phyloP scores from a whole-genome alignment of 1,139 yeast genomes.

The Debaryomycetaceae sp. region DNA sequence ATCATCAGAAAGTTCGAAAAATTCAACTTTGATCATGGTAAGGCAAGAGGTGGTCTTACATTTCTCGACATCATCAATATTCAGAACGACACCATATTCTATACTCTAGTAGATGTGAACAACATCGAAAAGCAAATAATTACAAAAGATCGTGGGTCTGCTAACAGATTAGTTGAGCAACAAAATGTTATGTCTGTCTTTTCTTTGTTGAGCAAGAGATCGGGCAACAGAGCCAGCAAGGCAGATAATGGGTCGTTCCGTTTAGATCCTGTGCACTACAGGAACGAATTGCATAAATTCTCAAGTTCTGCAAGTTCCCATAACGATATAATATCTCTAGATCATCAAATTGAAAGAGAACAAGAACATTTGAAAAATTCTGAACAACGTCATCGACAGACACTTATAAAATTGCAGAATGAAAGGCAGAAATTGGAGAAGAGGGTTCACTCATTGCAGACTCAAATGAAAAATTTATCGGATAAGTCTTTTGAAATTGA shows the following conservation, averaged over 20 bases:
- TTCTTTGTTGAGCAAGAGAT: constrained; percentile 37
- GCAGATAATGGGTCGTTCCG: constrained; percentile 42
- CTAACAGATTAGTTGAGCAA: constrained; percentile 33
- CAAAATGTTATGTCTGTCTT: constrained; percentile 46
- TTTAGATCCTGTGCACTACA: constrained; percentile 56
- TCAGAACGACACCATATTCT: constrained; percentile 50
- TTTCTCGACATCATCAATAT: constrained; percentile 61
- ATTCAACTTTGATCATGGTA: constrained; percentile 47
- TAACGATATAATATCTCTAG: constrained; percentile 16
- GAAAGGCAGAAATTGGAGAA: constrained; percentile 9
- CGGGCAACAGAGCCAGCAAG: constrained; percentile 43
- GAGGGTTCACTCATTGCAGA: constrained; percentile 14
- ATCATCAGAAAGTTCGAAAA: constrained; percentile 54
- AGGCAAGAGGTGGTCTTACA: constrained; percentile 33
- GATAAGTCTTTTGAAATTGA: constrained; percentile 21
- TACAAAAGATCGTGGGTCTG: constrained; percentile 48
- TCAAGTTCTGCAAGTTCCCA: constrained; percentile 19
- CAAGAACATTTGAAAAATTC: constrained; percentile 21
- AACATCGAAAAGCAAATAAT: constrained; percentile 59
- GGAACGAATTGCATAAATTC: constrained; percentile 28
- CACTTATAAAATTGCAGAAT: constrained; percentile 12
- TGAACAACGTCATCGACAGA: constrained; percentile 13
- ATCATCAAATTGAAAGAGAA: constrained; percentile 13
- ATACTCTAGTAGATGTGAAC: constrained; percentile 62
- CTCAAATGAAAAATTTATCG: constrained; percentile 15